These are phyloP conservation scores for Castanea mollissima DNA, from an alignment of 306 rosid species.

Conservation along the genomic window DNA sequence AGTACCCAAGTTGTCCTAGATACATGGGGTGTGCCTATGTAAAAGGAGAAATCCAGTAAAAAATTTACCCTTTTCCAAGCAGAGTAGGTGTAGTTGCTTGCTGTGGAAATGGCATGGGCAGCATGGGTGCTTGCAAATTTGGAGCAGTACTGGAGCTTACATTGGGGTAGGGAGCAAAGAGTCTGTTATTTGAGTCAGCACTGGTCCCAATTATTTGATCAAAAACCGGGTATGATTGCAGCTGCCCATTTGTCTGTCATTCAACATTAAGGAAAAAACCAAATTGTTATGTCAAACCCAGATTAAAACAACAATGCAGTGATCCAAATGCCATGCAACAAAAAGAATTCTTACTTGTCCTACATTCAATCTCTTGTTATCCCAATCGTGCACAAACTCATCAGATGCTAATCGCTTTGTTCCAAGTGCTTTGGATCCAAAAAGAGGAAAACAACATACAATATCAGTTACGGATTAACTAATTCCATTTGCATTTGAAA, in stretches of 20 bases:
- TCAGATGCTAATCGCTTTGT: slow-evolving; percentile 90
- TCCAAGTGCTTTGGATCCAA: slow-evolving; percentile 65
- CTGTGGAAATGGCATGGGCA: slow-evolving; percentile 49
- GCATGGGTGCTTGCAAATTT: slow-evolving; percentile 38
- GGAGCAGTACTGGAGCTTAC: slow-evolving; percentile 41
- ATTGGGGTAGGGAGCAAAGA: slow-evolving; percentile 40
- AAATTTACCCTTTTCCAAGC: slow-evolving; percentile 83
- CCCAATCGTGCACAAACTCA: slow-evolving; percentile 79
- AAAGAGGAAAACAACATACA: slow-evolving; percentile 22
- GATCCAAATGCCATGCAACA: slow-evolving; percentile 5
- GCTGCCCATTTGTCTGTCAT: slow-evolving; percentile 57
- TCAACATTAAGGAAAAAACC: slow-evolving; percentile 8
- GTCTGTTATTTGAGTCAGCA: slow-evolving; percentile 49
- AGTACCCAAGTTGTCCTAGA: neutral
- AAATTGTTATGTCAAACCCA: slow-evolving; percentile 1
- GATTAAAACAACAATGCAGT: slow-evolving; percentile 5
- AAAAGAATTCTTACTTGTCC: slow-evolving; percentile 69
- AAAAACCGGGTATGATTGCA: slow-evolving; percentile 43
- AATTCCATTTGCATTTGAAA: neutral
- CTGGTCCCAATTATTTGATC: slow-evolving; percentile 51
- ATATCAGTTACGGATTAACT: slow-evolving; percentile 21
- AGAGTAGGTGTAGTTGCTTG: slow-evolving; percentile 57
- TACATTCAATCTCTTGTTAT: slow-evolving; percentile 79
- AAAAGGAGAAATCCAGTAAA: slow-evolving; percentile 16
- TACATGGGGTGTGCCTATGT: neutral